These are phyloP conservation scores for Platismatia glauca DNA, from an alignment of 495 filamentous ascomycete species.

Conservation along the genomic window DNA sequence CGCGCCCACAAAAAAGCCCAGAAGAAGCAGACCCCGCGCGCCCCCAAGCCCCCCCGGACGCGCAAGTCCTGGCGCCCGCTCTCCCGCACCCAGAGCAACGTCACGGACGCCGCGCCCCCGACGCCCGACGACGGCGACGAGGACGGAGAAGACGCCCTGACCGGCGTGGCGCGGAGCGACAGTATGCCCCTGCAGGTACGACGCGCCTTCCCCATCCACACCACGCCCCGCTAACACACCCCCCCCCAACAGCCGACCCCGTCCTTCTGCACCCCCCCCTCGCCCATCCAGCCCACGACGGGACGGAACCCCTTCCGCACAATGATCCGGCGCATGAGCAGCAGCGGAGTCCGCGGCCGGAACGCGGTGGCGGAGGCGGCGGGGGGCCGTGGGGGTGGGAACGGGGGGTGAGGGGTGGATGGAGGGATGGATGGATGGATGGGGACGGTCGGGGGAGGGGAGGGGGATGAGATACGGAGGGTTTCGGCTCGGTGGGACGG, in stretches of 20 bases:
- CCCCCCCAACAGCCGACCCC: not conserved
- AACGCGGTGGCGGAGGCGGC: not conserved
- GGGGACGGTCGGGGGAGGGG: not conserved
- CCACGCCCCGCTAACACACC: no score
- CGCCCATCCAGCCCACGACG: not conserved
- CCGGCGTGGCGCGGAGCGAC: not conserved
- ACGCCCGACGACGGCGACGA: not conserved
- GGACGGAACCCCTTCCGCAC: not conserved
- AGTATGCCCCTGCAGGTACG: not conserved
- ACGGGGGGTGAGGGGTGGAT: not conserved
- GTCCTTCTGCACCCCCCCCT: not conserved
- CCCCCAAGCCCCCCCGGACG: not conserved
- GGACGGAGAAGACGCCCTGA: not conserved
- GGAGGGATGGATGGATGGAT: not conserved
- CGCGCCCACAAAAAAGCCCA: constrained; percentile 6
- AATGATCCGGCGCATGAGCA: not conserved
- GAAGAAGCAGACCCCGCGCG: constrained; percentile 6
- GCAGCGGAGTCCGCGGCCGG: not conserved
- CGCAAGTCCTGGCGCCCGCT: not conserved
- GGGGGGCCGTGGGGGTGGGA: not conserved
- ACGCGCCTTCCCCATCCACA: not conserved
- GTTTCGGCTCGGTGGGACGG: no score
- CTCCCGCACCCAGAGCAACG: not conserved
- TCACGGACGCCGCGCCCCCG: not conserved
- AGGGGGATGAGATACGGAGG: no score